Conservation (phyloP, 2,329 filamentous ascomycete genomes). For the Fusarium fracticaudum region DNA sequence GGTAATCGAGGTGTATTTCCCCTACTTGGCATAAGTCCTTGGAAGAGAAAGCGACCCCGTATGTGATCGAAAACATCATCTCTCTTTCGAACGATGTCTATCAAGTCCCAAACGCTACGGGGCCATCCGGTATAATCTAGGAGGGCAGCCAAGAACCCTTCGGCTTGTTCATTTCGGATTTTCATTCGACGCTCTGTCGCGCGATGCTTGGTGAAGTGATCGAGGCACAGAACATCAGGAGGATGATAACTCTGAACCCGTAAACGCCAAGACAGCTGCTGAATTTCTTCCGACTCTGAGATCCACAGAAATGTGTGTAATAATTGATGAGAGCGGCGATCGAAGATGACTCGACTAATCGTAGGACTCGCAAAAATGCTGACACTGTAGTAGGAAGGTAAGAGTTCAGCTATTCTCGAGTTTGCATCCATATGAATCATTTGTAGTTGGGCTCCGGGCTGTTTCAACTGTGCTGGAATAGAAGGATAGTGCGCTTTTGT, state of each 20-base stretch:
- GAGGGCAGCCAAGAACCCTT: neutral
- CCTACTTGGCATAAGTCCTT: neutral
- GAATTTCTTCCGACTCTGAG: neutral
- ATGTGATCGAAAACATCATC: neutral
- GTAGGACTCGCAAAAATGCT: neutral
- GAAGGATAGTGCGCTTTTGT: neutral
- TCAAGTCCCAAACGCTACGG: neutral
- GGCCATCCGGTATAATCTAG: neutral
- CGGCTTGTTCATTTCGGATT: neutral
- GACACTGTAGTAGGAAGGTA: neutral
- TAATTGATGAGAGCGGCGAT: neutral
- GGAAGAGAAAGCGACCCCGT: neutral
- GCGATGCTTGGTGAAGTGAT: neutral
- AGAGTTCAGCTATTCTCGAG: neutral
- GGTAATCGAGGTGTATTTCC: neutral
- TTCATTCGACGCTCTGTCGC: neutral
- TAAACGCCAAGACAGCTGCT: neutral
- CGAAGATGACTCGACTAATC: neutral
- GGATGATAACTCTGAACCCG: neutral
- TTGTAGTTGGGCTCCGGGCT: no score
- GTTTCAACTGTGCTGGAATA: neutral
- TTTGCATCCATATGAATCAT: neutral
- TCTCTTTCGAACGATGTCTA: no score
- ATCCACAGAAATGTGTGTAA: neutral
- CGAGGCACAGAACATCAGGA: neutral